Conservation (phyloP, 2,329 filamentous ascomycete species). For the Trichoderma polysporum region DNA sequence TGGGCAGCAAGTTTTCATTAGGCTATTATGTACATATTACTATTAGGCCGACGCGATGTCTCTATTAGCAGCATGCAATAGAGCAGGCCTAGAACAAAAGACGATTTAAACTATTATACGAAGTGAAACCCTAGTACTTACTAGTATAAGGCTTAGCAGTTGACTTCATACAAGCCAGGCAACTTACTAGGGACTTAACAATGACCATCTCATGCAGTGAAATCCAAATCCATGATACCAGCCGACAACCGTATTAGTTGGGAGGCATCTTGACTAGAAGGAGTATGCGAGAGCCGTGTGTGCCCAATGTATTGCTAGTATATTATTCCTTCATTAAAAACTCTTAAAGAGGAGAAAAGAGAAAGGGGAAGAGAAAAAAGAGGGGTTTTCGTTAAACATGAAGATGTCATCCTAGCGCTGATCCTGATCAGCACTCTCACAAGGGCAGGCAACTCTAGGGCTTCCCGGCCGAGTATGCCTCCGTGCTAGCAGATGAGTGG, state of each 20-base stretch:
- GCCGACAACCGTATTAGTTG: no score
- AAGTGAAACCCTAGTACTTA: neutral
- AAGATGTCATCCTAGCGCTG: neutral
- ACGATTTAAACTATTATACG: neutral
- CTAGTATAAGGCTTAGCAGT: neutral
- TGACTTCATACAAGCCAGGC: neutral
- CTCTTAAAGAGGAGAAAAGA: neutral
- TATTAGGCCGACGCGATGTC: neutral
- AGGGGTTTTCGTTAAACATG: neutral
- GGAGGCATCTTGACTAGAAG: neutral
- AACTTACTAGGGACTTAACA: neutral
- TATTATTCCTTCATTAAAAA: neutral
- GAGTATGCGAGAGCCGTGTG: neutral
- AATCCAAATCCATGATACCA: neutral
- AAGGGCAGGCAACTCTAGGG: neutral
- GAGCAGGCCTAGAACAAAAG: neutral
- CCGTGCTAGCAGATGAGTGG: neutral
- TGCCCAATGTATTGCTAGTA: no score
- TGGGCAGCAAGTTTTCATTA: neutral
- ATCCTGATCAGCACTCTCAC: neutral
- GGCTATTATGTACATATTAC: conserved; percentile 12
- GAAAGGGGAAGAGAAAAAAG: neutral
- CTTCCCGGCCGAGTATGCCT: neutral
- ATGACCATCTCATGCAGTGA: neutral
- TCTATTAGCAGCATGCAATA: neutral